Evolutionary conservation across 2,329 filamentous ascomycete species (phyloP).

Genomic region (Stemphylium beticola): DNA sequence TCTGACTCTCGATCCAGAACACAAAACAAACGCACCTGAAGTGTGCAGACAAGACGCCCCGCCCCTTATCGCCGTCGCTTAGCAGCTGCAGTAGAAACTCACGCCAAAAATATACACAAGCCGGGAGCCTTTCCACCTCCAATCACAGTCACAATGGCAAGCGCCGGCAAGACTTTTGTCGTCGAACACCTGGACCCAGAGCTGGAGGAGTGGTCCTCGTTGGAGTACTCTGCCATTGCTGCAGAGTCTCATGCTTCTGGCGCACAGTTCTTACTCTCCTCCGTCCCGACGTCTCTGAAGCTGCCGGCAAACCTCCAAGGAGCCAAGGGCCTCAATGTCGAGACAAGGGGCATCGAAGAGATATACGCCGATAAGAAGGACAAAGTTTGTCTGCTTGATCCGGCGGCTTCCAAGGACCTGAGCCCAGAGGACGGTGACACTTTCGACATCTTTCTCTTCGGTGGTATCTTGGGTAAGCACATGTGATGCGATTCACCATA

Average conservation of each 20-base stretch:
- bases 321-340: conserved; percentile 70
- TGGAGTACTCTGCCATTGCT: conserved; percentile 90
- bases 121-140: conserved; percentile 20
- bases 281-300: conserved; percentile 71
- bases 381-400: conserved; percentile 87
- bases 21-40: neutral
- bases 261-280: conserved; percentile 80
- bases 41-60: conserved; percentile 1
- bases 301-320: conserved; percentile 64
- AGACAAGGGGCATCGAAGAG: conserved; percentile 80
- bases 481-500: neutral
- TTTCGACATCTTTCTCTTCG: conserved; percentile 94
- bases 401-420: conserved; percentile 79
- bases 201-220: conserved; percentile 88
- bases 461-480: conserved; percentile 83
- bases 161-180: conserved; percentile 74
- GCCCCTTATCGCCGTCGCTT: conserved; percentile 5
- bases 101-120: conserved; percentile 8
- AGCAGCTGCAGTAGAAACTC: conserved; percentile 5
- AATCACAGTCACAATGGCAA: conserved; percentile 34
- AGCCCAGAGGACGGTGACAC: conserved; percentile 78
- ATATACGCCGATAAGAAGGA: conserved; percentile 75
- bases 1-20: conserved; percentile 20
- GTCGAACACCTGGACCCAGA: conserved; percentile 97
- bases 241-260: conserved; percentile 73